Evolutionary conservation across 164 flowering plant genomes (phyloP), one percentile per base, ranked within the genome.

Genomic region (Platanus orientalis): DNA sequence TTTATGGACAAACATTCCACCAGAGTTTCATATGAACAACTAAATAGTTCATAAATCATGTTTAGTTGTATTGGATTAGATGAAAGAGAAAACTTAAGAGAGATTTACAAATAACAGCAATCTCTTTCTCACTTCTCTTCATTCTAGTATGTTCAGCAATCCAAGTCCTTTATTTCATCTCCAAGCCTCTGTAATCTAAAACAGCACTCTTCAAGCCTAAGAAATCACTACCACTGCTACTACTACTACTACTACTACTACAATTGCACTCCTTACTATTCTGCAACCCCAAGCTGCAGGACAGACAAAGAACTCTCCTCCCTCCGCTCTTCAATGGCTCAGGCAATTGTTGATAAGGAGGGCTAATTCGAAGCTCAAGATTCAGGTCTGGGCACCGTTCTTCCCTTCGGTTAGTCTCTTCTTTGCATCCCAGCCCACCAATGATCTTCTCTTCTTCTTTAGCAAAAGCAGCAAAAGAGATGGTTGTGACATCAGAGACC

Each of bases 321-420:
- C 70, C 78, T n/a, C 66, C 82, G 2, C 55, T 76, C 69, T 65
- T 80, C 68, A 75, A 51, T 57, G 64, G 51, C 70, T 70, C 65
- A 28, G 60, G 21, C 21, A 12, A 44, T 57, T 54, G 61, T 13
- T 73, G 81, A 50, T 54, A 64, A 1, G 90, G 96, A 17, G 88
- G 98, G 73, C 96, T 86, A 26, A 92, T 92, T 71, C 81, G 82
- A 7, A 93, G 84, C 61, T 90, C 97, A 19, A 93, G 82, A 61
- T 93, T 90, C 72, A 90, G 78, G 70, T 88, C 98, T 11, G 88
- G 86, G 56, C 83, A 78, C 40, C 72, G 58, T 63, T 84, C 82
- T 62, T 34, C 34, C n/a, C 64, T 45, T 63, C 63, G 3, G 12
- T 24, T 32, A 42, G 39, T 57, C 17, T 71, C 23, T 32, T 71